Evolutionary conservation across 805 yeast genomes (phyloP).

Genomic region (Cyberlindnera americana): DNA sequence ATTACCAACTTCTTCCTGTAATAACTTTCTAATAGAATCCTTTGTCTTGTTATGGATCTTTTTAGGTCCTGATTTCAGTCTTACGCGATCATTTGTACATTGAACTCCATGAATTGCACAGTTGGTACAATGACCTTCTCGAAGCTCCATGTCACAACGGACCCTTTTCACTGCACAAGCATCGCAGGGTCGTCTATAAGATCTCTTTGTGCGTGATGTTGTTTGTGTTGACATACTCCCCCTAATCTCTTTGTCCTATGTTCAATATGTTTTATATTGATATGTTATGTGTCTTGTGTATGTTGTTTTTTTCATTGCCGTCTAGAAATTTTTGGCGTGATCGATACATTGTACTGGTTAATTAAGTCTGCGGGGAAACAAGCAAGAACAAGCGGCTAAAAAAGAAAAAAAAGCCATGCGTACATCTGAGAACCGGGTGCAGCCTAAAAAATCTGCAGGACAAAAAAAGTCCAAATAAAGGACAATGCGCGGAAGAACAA

Average conservation of each 20-base stretch:
- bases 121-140: constrained; percentile 17
- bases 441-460: too few species aligned
- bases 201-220: constrained; percentile 5
- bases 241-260: background rate
- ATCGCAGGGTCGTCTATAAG: constrained; percentile 23
- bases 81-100: constrained; percentile 22
- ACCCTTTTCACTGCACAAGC: constrained; percentile 25
- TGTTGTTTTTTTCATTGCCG: too few species aligned
- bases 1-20: background rate
- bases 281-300: too few species aligned
- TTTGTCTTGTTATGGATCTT: constrained; percentile 23
- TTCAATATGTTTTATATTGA: too few species aligned
- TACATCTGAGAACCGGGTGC: too few species aligned
- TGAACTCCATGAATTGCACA: constrained; percentile 16
- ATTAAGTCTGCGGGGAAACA: too few species aligned
- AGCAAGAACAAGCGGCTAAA: too few species aligned
- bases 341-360: too few species aligned
- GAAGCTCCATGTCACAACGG: constrained; percentile 20
- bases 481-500: too few species aligned
- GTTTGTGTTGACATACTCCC: background rate
- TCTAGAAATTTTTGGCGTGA: too few species aligned
- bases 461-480: too few species aligned
- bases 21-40: constrained; percentile 15
- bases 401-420: too few species aligned
- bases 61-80: constrained; percentile 25